A percentile compares a stretch with the other conserved stretches of the same genome.
Conservation (phyloP, 768 basidiomycete species). For the Boletellus ananas region DNA sequence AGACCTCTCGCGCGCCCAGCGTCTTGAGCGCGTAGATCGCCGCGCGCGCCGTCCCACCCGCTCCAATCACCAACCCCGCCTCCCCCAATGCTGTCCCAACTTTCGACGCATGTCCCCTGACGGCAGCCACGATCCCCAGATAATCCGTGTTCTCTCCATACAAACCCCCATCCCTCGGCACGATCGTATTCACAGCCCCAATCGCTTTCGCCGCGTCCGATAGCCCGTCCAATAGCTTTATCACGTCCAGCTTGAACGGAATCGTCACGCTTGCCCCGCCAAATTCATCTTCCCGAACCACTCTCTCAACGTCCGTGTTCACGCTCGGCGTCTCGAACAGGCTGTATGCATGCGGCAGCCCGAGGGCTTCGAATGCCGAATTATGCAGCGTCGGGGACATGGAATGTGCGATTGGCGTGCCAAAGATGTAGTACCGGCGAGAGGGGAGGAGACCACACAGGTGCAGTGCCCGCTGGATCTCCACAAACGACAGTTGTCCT, state of each 20-base stretch:
- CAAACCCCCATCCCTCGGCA: slow-evolving; percentile 46
- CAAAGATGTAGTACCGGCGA: slow-evolving; percentile 81
- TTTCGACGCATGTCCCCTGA: slow-evolving; percentile 41
- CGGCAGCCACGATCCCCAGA: slow-evolving; percentile 72
- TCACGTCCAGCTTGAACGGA: slow-evolving; percentile 89
- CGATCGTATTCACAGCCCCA: slow-evolving; percentile 94
- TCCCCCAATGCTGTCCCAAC: slow-evolving; percentile 14
- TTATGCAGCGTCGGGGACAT: slow-evolving; percentile 95
- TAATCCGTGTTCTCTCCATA: slow-evolving; percentile 97
- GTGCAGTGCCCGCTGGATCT: slow-evolving; percentile 80
- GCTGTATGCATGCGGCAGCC: slow-evolving; percentile 78
- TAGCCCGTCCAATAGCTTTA: slow-evolving; percentile 74
- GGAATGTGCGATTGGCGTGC: slow-evolving; percentile 82
- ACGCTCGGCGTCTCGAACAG: slow-evolving; percentile 72
- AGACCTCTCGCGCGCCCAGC: slow-evolving; percentile 66
- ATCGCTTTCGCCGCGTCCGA: slow-evolving; percentile 80
- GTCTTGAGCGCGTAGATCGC: slow-evolving; percentile 85
- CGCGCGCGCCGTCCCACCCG: slow-evolving; percentile 92
- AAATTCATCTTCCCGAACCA: slow-evolving; percentile 66
- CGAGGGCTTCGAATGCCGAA: slow-evolving; percentile 74
- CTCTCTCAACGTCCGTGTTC: slow-evolving; percentile 58
- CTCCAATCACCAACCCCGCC: slow-evolving; percentile 84
- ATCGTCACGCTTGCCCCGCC: slow-evolving; percentile 98
- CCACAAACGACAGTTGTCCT: slow-evolving; percentile 84
- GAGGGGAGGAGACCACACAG: slow-evolving; percentile 76